Percentiles rank a stretch among this genome's conserved stretches.
phyloP scores from a whole-genome alignment of 345 rosid species.

The Murraya koenigii region DNA sequence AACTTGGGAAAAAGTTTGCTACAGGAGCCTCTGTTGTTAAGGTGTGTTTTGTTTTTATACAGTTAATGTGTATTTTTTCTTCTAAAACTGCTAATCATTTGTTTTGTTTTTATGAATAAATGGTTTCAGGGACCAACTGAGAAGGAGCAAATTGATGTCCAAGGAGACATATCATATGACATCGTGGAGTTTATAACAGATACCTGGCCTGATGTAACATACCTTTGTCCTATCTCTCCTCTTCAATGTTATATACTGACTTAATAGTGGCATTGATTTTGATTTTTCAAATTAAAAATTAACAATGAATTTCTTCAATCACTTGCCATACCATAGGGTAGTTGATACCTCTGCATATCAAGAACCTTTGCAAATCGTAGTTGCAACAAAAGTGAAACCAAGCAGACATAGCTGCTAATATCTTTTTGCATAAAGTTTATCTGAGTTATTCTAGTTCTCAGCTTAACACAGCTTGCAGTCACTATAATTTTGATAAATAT shows the following conservation, averaged over 20 bases:
- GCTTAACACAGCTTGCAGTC: too few relatives aligned
- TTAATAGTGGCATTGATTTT: neutral
- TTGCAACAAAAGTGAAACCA: neutral
- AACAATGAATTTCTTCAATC: neutral
- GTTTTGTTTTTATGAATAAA: constrained; percentile 7
- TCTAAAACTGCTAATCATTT: neutral
- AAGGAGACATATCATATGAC: constrained; percentile 51
- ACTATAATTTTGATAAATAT: too few relatives aligned
- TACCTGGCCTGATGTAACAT: constrained; percentile 43
- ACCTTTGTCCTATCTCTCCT: neutral
- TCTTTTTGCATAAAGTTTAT: too few relatives aligned
- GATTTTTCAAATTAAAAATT: neutral
- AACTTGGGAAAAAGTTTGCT: constrained; percentile 53
- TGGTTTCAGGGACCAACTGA: constrained; percentile 52
- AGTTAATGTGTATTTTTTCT: neutral
- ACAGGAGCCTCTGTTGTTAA: constrained; percentile 57
- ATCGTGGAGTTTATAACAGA: constrained; percentile 41
- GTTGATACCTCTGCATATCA: constrained; percentile 4
- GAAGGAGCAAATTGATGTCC: constrained; percentile 62
- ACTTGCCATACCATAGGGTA: neutral
- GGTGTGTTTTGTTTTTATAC: constrained; percentile 24
- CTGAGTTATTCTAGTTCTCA: too few relatives aligned
- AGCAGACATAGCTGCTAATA: too few relatives aligned
- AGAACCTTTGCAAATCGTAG: constrained; percentile 6
- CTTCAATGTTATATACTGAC: constrained; percentile 3